Conservation (phyloP, 2,329 filamentous ascomycete genomes). For the Cladosporium austrohemisphaericum region DNA sequence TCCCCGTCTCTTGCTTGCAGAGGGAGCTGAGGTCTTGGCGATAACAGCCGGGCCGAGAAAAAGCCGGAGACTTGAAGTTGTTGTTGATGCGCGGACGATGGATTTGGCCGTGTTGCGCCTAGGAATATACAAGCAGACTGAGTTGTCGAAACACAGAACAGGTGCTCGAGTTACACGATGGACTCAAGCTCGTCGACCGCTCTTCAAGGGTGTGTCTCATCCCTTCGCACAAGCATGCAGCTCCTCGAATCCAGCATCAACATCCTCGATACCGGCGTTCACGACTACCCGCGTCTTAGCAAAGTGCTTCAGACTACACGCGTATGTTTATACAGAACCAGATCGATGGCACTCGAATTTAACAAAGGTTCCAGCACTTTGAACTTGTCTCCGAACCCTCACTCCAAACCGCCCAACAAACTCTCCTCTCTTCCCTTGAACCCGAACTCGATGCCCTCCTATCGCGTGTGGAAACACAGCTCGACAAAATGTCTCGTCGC, state of each 20-base stretch:
- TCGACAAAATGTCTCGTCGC: conserved; percentile 76
- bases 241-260: conserved; percentile 60
- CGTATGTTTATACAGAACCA: no score
- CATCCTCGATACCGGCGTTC: conserved; percentile 59
- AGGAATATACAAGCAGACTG: background rate
- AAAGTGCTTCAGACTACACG: conserved; percentile 62
- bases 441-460: conserved; percentile 78
- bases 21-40: background rate
- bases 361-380: conserved; percentile 63
- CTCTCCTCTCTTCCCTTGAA: conserved; percentile 83
- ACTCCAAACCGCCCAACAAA: conserved; percentile 74
- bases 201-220: conserved; percentile 58
- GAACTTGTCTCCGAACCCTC: conserved; percentile 85
- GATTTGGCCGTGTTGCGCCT: background rate
- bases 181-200: conserved; percentile 34
- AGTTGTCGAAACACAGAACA: background rate
- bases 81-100: background rate
- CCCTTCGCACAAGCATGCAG: conserved; percentile 58
- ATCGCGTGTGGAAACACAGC: conserved; percentile 74
- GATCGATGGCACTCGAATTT: no score
- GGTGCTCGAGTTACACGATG: no score
- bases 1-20: conserved; percentile 6
- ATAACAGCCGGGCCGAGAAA: background rate
- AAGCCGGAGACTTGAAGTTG: background rate
- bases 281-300: conserved; percentile 59